Evolutionary conservation across 305 asterid genomes (phyloP).

Genomic region (Rubia balearica): DNA sequence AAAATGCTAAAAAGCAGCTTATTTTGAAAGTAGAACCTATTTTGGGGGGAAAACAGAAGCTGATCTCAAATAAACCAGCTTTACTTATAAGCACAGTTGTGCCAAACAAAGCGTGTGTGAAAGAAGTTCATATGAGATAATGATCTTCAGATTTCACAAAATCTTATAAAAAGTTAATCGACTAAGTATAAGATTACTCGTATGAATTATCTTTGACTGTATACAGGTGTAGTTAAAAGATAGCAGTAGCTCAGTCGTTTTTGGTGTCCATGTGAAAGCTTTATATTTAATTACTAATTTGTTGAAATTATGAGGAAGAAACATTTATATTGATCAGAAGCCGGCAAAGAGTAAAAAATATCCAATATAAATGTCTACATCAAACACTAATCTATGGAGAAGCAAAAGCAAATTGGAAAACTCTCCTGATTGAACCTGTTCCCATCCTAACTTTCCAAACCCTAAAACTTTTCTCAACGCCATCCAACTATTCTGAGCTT

Average conservation of each 20-base stretch:
- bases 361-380: constrained; percentile 2
- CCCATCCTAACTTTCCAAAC: not conserved
- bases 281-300: not conserved
- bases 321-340: not conserved
- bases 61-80: too few species aligned
- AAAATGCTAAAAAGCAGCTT: too few species aligned
- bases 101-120: too few species aligned
- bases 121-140: too few species aligned
- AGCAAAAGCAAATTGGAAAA: not conserved
- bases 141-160: not conserved
- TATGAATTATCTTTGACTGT: not conserved
- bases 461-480: not conserved
- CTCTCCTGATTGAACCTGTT: not conserved
- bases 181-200: not conserved
- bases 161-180: not conserved
- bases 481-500: not conserved
- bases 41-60: too few species aligned
- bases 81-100: too few species aligned
- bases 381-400: not conserved
- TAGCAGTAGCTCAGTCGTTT: not conserved
- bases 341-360: not conserved
- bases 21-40: too few species aligned
- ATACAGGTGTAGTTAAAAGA: not conserved
- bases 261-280: not conserved
- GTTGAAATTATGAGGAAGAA: not conserved